Conservation (phyloP, 2,329 filamentous ascomycete species). For the Chalaropsis thielavioides region DNA sequence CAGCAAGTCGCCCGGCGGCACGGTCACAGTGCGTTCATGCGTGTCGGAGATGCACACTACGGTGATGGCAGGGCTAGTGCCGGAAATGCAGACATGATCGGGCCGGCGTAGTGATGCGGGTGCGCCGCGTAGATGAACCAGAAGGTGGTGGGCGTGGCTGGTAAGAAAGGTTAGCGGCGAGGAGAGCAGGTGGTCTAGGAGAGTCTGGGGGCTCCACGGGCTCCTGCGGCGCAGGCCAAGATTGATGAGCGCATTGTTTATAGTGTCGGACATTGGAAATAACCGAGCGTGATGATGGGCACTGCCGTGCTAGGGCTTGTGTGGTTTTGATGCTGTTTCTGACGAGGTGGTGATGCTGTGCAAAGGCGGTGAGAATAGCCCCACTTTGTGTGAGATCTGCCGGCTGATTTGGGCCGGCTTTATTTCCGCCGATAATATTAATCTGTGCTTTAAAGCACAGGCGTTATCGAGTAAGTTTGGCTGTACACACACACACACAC, state of each 20-base stretch:
- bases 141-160: slow-evolving; percentile 45
- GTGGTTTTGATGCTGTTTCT: neutral
- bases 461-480: neutral
- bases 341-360: neutral
- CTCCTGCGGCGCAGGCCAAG: slow-evolving; percentile 35
- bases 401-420: neutral
- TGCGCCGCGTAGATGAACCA: slow-evolving; percentile 53
- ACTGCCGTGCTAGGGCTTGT: neutral
- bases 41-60: slow-evolving; percentile 88
- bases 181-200: slow-evolving; percentile 48
- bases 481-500: neutral
- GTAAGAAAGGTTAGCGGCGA: slow-evolving; percentile 55
- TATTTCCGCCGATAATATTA: neutral
- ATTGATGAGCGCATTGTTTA: slow-evolving; percentile 26
- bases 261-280: slow-evolving; percentile 8
- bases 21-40: slow-evolving; percentile 46
- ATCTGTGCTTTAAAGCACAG: neutral
- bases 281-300: neutral
- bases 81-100: no score
- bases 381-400: neutral
- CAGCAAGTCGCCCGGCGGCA: slow-evolving; percentile 69
- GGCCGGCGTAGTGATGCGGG: slow-evolving; percentile 26
- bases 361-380: slow-evolving; percentile 3
- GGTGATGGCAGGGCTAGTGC: slow-evolving; percentile 44
- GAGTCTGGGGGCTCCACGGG: slow-evolving; percentile 35